Evolutionary conservation across 164 flowering plant genomes (phyloP).

Genomic region (Taxillus chinensis): DNA sequence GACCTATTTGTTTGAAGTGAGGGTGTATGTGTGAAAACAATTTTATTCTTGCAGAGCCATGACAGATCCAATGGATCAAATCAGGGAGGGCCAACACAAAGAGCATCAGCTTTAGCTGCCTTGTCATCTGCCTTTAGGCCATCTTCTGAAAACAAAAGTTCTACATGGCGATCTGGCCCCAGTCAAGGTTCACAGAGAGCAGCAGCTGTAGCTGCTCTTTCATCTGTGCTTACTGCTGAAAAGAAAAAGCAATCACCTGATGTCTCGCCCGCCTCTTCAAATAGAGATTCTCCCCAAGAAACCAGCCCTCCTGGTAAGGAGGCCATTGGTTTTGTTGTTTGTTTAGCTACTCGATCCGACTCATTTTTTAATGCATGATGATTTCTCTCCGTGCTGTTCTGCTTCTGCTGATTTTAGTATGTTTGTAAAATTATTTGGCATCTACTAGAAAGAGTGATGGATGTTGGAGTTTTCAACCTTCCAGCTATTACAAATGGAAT

Average conservation of each 20-base stretch:
- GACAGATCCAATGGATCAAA: conserved; percentile 59
- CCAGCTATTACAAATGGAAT: too few species aligned
- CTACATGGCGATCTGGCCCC: conserved; percentile 28
- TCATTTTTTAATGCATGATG: too few species aligned
- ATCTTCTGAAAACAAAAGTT: conserved; percentile 33
- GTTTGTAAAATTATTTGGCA: too few species aligned
- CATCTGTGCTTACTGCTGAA: conserved; percentile 81
- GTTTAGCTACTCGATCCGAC: too few species aligned
- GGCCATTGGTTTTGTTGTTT: neutral
- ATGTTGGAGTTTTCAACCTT: too few species aligned
- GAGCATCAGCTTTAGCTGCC: conserved; percentile 95
- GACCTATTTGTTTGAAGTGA: too few species aligned
- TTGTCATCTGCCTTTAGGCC: conserved; percentile 74
- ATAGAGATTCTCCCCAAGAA: conserved; percentile 36
- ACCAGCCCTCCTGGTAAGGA: conserved; percentile 38
- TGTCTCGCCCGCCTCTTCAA: conserved; percentile 41
- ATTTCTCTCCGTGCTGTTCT: too few species aligned
- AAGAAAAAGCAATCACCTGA: conserved; percentile 47
- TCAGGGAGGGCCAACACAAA: conserved; percentile 85
- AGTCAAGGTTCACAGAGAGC: conserved; percentile 91
- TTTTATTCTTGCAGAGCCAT: conserved; percentile 22
- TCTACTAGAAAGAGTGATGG: too few species aligned
- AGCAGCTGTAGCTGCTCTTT: conserved; percentile 97
- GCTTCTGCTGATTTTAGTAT: too few species aligned
- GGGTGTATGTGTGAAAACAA: too few species aligned